Evolutionary conservation across 2,329 filamentous ascomycete genomes (phyloP).

Genomic region (Arthroderma sp.): DNA sequence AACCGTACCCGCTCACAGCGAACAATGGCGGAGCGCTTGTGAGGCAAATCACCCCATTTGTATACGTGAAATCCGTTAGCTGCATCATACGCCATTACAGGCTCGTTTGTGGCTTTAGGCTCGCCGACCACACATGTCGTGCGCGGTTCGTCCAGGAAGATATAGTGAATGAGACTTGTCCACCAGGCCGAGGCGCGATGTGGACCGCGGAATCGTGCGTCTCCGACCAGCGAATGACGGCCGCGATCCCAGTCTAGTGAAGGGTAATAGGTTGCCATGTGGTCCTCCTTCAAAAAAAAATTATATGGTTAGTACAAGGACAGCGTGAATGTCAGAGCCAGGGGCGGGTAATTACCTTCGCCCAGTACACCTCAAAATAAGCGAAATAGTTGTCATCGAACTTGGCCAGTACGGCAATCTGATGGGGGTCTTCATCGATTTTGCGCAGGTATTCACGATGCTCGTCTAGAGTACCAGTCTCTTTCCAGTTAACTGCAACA

Average conservation of each 20-base stretch:
- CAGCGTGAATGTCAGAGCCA: constrained; percentile 3
- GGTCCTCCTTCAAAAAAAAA: constrained; percentile 36
- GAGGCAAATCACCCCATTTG: constrained; percentile 57
- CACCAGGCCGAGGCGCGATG: constrained; percentile 46
- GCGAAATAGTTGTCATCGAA: constrained; percentile 61
- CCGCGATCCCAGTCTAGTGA: constrained; percentile 46
- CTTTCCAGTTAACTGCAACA: constrained; percentile 67
- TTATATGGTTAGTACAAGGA: neutral
- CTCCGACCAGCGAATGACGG: constrained; percentile 47
- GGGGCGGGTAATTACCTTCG: constrained; percentile 37
- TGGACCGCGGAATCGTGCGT: constrained; percentile 41
- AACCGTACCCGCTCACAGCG: constrained; percentile 53
- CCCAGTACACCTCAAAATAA: constrained; percentile 73
- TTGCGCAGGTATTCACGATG: constrained; percentile 58
- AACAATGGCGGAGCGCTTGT: constrained; percentile 57
- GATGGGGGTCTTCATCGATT: constrained; percentile 58
- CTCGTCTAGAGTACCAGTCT: constrained; percentile 61
- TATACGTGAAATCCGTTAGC: constrained; percentile 59
- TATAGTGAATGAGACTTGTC: constrained; percentile 44
- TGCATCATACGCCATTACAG: constrained; percentile 59
- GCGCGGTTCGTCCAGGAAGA: constrained; percentile 46
- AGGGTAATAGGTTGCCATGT: constrained; percentile 45
- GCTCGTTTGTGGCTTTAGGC: constrained; percentile 57
- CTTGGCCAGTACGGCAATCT: constrained; percentile 53
- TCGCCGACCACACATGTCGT: constrained; percentile 46